Evolutionary conservation across 257 asterid genomes (phyloP).

Genomic region (Nicotiana undulata): DNA sequence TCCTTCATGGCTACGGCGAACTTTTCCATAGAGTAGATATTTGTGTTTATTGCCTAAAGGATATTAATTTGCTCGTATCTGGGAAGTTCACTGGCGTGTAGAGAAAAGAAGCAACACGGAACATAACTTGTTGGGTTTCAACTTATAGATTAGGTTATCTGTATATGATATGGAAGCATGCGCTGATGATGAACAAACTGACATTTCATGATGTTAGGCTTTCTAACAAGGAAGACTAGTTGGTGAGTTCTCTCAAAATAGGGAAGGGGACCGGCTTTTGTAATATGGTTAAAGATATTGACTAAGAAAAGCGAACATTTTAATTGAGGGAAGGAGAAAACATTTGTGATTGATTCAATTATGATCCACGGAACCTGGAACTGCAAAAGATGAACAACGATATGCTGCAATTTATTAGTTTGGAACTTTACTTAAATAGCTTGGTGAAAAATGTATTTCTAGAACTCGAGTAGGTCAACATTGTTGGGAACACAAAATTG

Average conservation of each 20-base stretch:
- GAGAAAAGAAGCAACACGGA: not conserved
- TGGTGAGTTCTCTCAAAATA: too few relatives aligned
- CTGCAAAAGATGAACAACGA: not conserved
- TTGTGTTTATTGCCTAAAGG: not conserved
- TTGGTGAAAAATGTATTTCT: constrained; percentile 1
- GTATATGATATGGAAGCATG: not conserved
- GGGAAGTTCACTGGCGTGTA: not conserved
- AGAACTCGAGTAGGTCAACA: not conserved
- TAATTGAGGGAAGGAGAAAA: not conserved
- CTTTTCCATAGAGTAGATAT: not conserved
- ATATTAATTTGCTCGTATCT: not conserved
- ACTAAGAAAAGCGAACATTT: not conserved
- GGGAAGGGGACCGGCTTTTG: too few relatives aligned
- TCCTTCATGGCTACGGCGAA: not conserved
- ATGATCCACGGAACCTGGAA: not conserved
- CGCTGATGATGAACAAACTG: not conserved
- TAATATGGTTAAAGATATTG: not conserved
- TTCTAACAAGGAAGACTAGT: not conserved
- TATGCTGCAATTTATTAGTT: not conserved
- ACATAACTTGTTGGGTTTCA: not conserved
- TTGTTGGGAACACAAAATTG: not conserved
- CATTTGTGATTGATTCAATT: not conserved
- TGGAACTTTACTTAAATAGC: not conserved
- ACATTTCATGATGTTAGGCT: not conserved
- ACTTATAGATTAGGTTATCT: not conserved